A percentile compares a stretch with the other conserved stretches of the same genome.
phyloP scores from a whole-genome alignment of 2,329 filamentous ascomycete species.

The Diplodia corticola region DNA sequence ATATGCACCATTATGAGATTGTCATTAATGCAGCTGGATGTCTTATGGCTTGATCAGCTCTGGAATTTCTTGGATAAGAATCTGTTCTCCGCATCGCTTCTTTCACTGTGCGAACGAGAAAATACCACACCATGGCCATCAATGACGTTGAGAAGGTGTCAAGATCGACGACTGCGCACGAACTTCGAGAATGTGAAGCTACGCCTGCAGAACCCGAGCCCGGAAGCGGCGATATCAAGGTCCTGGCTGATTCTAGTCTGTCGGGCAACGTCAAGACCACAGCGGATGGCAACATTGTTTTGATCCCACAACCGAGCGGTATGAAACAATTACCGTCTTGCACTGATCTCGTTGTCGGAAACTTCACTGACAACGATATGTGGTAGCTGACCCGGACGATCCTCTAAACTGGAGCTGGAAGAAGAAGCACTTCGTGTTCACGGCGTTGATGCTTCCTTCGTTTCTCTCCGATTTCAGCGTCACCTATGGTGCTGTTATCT shows the following conservation, averaged over 20 bases:
- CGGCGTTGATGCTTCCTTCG: conserved; percentile 26
- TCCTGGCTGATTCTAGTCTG: not conserved
- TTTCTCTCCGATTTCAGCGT: conserved; percentile 28
- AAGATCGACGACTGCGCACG: not conserved
- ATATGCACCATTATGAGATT: not conserved
- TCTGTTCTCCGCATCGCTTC: not conserved
- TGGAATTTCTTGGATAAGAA: not conserved
- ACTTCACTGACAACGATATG: not conserved
- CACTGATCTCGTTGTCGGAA: not conserved
- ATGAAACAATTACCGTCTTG: not conserved
- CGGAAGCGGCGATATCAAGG: not conserved
- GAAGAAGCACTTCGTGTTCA: conserved; percentile 31
- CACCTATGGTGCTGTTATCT: conserved; percentile 25
- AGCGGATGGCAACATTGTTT: conserved; percentile 44
- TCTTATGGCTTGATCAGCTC: not conserved
- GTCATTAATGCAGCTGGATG: not conserved
- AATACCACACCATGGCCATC: not conserved
- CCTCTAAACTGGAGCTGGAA: conserved; percentile 36
- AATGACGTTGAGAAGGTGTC: not conserved
- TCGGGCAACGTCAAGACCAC: conserved; percentile 36
- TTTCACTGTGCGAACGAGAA: not conserved
- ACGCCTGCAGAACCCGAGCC: not conserved
- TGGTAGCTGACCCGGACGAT: conserved; percentile 29
- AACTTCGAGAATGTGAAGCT: not conserved
- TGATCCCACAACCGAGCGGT: conserved; percentile 57